These are phyloP conservation scores for Hyaloperonospora arabidopsidis DNA, from an alignment of 352 stramenopile genomes.

Conservation along the genomic window DNA sequence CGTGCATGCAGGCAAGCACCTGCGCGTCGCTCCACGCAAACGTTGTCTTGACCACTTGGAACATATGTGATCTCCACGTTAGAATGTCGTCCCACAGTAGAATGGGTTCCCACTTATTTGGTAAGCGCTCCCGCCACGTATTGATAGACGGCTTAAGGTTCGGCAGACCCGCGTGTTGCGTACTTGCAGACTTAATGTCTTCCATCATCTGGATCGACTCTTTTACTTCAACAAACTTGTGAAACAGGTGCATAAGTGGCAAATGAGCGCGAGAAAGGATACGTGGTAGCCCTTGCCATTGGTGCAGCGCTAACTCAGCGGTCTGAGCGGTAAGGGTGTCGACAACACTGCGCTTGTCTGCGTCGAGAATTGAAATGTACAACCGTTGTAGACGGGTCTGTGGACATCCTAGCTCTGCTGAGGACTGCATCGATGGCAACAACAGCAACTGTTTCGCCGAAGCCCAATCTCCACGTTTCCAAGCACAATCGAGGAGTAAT, in stretches of 20 bases:
- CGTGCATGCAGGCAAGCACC: constrained; percentile 86
- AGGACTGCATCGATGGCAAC: constrained; percentile 54
- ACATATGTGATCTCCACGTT: constrained; percentile 91
- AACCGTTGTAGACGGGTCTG: constrained; percentile 74
- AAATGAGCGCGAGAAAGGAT: constrained; percentile 72
- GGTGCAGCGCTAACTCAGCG: constrained; percentile 72
- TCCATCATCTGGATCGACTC: constrained; percentile 89
- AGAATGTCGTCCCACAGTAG: constrained; percentile 90
- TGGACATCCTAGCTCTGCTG: constrained; percentile 56
- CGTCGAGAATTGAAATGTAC: constrained; percentile 85
- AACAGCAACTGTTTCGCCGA: constrained; percentile 72
- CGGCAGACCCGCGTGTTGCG: constrained; percentile 66
- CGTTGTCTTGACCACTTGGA: constrained; percentile 84
- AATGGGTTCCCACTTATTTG: constrained; percentile 91
- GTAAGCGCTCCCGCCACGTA: constrained; percentile 88
- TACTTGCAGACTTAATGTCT: constrained; percentile 79
- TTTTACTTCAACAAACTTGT: constrained; percentile 90
- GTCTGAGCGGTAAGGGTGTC: constrained; percentile 67
- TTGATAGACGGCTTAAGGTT: constrained; percentile 89
- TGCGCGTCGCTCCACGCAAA: constrained; percentile 86
- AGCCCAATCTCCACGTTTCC: constrained; percentile 88
- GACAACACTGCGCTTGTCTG: constrained; percentile 62
- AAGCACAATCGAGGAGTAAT: constrained; percentile 87
- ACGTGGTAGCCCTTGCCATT: constrained; percentile 85
- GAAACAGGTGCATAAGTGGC: constrained; percentile 81